Evolutionary conservation across 768 basidiomycete genomes (phyloP), one percentile per base, ranked within the genome.

Genomic region (Lactifluus subvellereus): DNA sequence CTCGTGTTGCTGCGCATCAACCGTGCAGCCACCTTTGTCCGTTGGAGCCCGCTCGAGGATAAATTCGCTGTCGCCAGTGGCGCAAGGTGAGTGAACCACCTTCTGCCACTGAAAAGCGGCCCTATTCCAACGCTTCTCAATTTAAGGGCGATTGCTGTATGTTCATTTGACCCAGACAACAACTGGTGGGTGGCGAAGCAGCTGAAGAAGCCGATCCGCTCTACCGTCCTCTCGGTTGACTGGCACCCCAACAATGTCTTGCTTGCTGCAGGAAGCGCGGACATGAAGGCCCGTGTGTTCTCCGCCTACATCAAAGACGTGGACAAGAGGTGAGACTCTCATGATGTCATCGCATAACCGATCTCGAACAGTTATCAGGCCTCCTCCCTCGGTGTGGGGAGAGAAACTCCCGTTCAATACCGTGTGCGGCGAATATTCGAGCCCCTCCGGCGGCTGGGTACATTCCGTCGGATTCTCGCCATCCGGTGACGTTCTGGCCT

Each of bases 171-270:
- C 72, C 81, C 89, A 10, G 97, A 99, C 78, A 95, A 90, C 76
- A 90, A 99, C 74, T 99, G 97, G 97, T 99, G 97, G 97, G 92
- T 97, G 4, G 88, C 95, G 18, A 94, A 92, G 72, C 89, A 89
- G 63, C 79, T 99, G 73, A 99, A 98, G 86, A 98, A 98, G 76
- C 97, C 97, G 30, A 89, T 99, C 70, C 78, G 94, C 66, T 94
- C 94, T 4, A 99, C 97, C 1, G 95, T 99, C 14, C 79, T 98
- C 47, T 85, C 87, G 5, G 78, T 99, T 68, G 96, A 98, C 68
- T 99, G 97, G 97, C 97, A 99, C 72, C 95, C 97, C 32, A 98
- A 98, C 80, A 98, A 97, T 72, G 95, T 98, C 14, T 80, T 99
- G 6, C 85, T 99, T 32, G 97, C 96, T 4, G 90, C 96, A 40